Evolutionary conservation across 1,284 basidiomycete species (phyloP).

Genomic region (Puccinia horiana): DNA sequence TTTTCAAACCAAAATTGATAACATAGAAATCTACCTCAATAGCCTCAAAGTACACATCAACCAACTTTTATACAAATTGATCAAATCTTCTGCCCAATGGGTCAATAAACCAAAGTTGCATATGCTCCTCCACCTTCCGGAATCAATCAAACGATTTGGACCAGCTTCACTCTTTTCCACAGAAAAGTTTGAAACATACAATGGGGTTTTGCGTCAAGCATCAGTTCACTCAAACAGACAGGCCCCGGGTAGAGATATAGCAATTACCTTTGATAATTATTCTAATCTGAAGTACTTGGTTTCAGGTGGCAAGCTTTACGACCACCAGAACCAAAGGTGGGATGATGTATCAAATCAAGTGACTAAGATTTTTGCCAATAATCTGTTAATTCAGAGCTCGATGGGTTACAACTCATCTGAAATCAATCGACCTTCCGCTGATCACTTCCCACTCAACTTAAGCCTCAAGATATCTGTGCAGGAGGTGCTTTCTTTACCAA

Average conservation of each 20-base stretch:
- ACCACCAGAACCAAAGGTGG: background rate
- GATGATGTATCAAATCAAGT: background rate
- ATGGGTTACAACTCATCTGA: background rate
- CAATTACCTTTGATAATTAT: background rate
- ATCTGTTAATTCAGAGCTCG: background rate
- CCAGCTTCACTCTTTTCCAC: background rate
- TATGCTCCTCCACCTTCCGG: slow-evolving; percentile 1
- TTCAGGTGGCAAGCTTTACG: background rate
- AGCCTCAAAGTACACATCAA: slow-evolving; percentile 54
- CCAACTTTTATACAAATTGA: slow-evolving; percentile 56
- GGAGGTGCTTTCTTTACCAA: background rate
- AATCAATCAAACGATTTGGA: slow-evolving; percentile 49
- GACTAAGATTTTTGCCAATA: background rate
- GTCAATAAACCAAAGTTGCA: slow-evolving; percentile 18
- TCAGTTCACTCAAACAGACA: slow-evolving; percentile 18
- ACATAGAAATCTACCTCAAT: slow-evolving; percentile 52
- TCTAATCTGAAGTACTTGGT: background rate
- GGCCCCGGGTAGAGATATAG: background rate
- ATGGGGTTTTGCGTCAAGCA: background rate
- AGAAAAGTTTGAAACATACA: slow-evolving; percentile 4
- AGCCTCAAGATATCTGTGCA: background rate
- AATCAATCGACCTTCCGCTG: background rate
- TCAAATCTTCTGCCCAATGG: slow-evolving; percentile 54
- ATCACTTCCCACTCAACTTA: background rate
- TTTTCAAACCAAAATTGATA: slow-evolving; percentile 59